Evolutionary conservation across 2,329 filamentous ascomycete species (phyloP), one percentile per base, ranked within the genome.

Genomic region (Ascochyta koolunga): DNA sequence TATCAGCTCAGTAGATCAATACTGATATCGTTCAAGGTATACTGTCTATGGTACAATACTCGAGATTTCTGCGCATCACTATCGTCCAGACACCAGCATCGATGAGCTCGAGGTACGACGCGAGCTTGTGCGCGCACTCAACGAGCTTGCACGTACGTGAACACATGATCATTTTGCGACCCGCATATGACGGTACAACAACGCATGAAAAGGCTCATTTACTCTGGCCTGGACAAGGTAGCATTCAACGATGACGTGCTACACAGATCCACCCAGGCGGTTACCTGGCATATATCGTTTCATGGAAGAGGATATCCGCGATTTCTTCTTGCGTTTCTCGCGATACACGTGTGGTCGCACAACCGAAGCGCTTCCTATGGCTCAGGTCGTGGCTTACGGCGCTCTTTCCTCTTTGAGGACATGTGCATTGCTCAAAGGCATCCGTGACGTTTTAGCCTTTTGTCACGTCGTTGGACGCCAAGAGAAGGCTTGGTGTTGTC

Each of bases 81-180:
- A 79, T 63, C 72, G 79, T 18, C 75, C 78, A 18, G 69, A 72
- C 21, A 64, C 71, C 18, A 71, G 68, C 29, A 69, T 67, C 15
- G 69, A 77, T 44, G 79, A 81, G 57, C 59, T 79, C 18, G 73
- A 74, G 39, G 77, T 77, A 1, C 72, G 79, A 21, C 74, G 76
- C 37, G 69, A 70, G 18, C 60, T 81, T 43, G 77, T 72, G 5
- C 64, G 62, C 25, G 74, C 76, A 22, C 66, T 80, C 31, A 74
- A 70, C 41, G 64, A 71, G 10, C 68, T 78, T 32, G 68, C 73
- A 18, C 56, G 60, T n/a, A 62, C 62, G 59, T 71, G 44, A 65
- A 18, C 16, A n/a, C 5, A 19, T 16, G 2, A 4, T 25, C 35
- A 35, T 6, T 6, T 38, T 42, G 27, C 36, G 29, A 21, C 31